These are phyloP conservation scores for Metarhizium guizhouense DNA, from an alignment of 2,329 filamentous ascomycete genomes.

Conservation along the genomic window DNA sequence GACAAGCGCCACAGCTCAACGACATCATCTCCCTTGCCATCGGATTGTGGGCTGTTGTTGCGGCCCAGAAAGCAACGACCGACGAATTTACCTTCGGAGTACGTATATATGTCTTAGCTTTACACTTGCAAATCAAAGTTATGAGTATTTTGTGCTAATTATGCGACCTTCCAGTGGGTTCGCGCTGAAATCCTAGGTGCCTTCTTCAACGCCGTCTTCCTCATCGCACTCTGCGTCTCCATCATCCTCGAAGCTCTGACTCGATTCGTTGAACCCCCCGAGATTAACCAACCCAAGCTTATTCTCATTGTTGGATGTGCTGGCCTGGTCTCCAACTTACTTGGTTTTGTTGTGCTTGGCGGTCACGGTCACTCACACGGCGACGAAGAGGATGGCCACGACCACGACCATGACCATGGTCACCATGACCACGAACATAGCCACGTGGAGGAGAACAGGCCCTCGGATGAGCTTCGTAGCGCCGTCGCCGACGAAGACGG, in stretches of 20 bases:
- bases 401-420: constrained; percentile 35
- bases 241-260: constrained; percentile 94
- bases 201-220: constrained; percentile 93
- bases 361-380: constrained; percentile 84
- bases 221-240: constrained; percentile 90
- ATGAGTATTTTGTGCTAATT: constrained; percentile 11
- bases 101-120: constrained; percentile 25
- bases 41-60: constrained; percentile 89
- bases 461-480: constrained; percentile 27
- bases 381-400: constrained; percentile 43
- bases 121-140: background rate
- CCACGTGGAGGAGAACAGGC: constrained; percentile 45
- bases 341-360: constrained; percentile 84
- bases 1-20: constrained; percentile 57
- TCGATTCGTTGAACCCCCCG: constrained; percentile 83
- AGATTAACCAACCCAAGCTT: constrained; percentile 74
- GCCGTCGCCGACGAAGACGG: constrained; percentile 47
- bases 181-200: constrained; percentile 94
- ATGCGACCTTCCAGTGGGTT: constrained; percentile 62
- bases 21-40: constrained; percentile 93
- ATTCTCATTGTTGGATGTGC: constrained; percentile 84
- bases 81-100: constrained; percentile 94
- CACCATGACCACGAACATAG: constrained; percentile 28
- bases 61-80: constrained; percentile 74
- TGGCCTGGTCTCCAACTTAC: constrained; percentile 78